Base-by-base conservation (phyloP, 495 filamentous ascomycete genomes). In the Pseudomonodictys pantanalensis region DNA sequence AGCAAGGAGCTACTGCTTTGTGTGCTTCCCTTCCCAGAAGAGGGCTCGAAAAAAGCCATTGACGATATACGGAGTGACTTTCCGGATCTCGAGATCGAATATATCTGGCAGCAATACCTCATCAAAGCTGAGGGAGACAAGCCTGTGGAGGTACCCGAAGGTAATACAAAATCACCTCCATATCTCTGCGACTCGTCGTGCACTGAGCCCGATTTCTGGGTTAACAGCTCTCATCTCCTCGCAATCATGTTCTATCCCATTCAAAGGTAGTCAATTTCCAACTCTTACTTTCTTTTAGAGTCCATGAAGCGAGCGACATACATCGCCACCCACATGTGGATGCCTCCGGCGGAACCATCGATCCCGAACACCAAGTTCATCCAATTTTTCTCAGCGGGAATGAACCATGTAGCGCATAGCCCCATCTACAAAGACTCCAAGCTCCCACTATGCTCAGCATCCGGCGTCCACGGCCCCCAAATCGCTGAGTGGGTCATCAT, bases 401-500 rank as follows among this genome's bases (percentile, higher is more conserved):
- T 82, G 10, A 89, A 95, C 66, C 85, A 85, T 56, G 62, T 91
- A 7, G 52, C 82, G 25, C 65, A 82, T 2, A 65, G 81, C 30
- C 87, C 87, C 3, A 75, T 92, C 1, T 86, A 87, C 60, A 84
- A 70, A 26, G 76, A 84, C 17, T 83, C 82, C 11, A 64, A 83
- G 12, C 79, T 92, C 48, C 72, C 78, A 0, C 78, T 95, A 47
- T 86, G 85, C 22, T 91, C 87, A 5, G 83, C 86, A 33, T 86
- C 82, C 20, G 90, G 90, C 15, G 82, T 93, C 47, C 88, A 91
- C 64, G 88, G 87, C 65, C 90, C 91, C 0, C 88, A 91, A 56
- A 95, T 95, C 54, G 78, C 89, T 0, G 91, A 96, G 76, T 95
- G 89, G 73, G 61, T 84, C 29, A 71, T 87, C 42, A 72, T 85